Percentiles rank a stretch among this genome's conserved stretches.
Evolutionary conservation across 345 rosid genomes (phyloP).

Genomic region (Limnanthes douglasii): DNA sequence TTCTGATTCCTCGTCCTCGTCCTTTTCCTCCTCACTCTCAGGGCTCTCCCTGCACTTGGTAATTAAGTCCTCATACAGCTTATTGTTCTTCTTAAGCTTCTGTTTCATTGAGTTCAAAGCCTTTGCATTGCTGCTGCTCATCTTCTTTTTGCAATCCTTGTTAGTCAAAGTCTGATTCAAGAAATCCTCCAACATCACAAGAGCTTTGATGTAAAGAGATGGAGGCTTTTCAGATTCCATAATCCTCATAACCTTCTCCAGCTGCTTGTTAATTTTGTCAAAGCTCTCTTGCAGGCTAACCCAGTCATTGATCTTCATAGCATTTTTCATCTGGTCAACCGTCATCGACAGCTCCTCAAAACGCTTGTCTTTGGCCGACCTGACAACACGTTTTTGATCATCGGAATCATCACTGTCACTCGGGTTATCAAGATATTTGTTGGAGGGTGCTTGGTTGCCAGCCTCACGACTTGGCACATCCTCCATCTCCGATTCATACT

Average conservation of each 20-base stretch:
- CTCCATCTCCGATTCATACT: conserved; percentile 33
- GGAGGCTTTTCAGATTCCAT: conserved; percentile 69
- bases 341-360: conserved; percentile 70
- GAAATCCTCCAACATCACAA: conserved; percentile 88
- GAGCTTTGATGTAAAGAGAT: conserved; percentile 49
- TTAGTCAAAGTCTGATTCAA: conserved; percentile 67
- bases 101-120: conserved; percentile 95
- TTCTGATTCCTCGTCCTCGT: conserved; percentile 35
- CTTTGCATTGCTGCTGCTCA: conserved; percentile 92
- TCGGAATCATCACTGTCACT: conserved; percentile 71
- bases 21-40: conserved; percentile 51
- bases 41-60: conserved; percentile 55
- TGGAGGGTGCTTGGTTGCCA: conserved; percentile 12
- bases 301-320: conserved; percentile 96
- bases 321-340: conserved; percentile 81
- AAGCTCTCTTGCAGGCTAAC: conserved; percentile 74
- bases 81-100: conserved; percentile 82
- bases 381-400: conserved; percentile 51
- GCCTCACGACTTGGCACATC: conserved; percentile 18
- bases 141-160: conserved; percentile 93
- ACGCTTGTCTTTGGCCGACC: conserved; percentile 84
- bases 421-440: conserved; percentile 35
- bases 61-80: conserved; percentile 68
- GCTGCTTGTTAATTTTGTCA: conserved; percentile 89
- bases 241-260: conserved; percentile 83